Evolutionary conservation across 345 rosid species (phyloP).

Genomic region (Camelina hispida): DNA sequence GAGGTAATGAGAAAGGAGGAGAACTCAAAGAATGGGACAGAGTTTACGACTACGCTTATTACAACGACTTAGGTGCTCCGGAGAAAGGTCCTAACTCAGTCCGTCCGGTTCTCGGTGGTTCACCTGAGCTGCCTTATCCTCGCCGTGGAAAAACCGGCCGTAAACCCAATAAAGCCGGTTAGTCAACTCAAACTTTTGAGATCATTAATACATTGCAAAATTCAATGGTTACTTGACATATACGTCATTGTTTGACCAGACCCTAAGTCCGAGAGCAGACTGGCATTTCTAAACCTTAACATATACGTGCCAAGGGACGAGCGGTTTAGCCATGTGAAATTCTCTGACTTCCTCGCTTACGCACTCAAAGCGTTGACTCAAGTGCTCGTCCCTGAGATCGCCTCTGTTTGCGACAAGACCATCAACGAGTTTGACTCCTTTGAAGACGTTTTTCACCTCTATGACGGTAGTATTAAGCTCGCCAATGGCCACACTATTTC

Average conservation of each 20-base stretch:
- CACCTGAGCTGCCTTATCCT: constrained; percentile 72
- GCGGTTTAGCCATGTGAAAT: constrained; percentile 73
- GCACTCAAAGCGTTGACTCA: constrained; percentile 73
- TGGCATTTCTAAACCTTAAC: constrained; percentile 70
- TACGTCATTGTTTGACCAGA: constrained; percentile 49
- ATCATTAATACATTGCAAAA: neutral
- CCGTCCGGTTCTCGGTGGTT: constrained; percentile 83
- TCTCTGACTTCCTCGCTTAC: constrained; percentile 91
- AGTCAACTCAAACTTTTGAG: constrained; percentile 21
- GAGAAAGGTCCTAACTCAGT: constrained; percentile 61
- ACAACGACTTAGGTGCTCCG: constrained; percentile 86
- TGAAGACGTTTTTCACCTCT: constrained; percentile 67
- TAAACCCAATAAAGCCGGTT: constrained; percentile 67
- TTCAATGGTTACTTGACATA: constrained; percentile 18
- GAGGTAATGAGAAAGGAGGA: constrained; percentile 63
- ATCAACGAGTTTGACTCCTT: constrained; percentile 87
- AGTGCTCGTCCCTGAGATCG: constrained; percentile 67
- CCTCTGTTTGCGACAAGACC: constrained; percentile 76
- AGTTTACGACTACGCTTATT: constrained; percentile 84
- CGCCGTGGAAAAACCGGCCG: constrained; percentile 90
- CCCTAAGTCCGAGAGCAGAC: constrained; percentile 65
- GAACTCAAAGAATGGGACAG: constrained; percentile 90
- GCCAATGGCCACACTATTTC: constrained; percentile 29
- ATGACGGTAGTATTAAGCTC: constrained; percentile 67
- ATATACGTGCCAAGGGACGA: constrained; percentile 96